phyloP scores from a whole-genome alignment of 2,329 filamentous ascomycete species.

The Mollisia scopiformis region DNA sequence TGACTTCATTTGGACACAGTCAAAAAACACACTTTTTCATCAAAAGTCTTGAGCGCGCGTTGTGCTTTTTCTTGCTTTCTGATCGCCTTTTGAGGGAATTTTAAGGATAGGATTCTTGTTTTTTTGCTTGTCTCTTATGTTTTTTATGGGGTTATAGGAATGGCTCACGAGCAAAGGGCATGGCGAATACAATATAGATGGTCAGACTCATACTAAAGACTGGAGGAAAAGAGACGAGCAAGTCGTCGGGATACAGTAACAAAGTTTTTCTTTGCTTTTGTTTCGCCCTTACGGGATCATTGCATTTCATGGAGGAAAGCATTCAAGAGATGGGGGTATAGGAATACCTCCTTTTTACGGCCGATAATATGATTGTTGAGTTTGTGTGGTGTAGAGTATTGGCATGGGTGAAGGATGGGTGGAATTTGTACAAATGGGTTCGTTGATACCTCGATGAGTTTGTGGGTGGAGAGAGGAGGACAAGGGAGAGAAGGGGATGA shows the following conservation, averaged over 20 bases:
- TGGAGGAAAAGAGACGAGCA: slow-evolving; percentile 5
- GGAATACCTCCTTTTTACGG: slow-evolving; percentile 6
- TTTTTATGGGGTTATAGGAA: slow-evolving; percentile 1
- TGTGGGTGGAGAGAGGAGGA: neutral
- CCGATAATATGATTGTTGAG: slow-evolving; percentile 11
- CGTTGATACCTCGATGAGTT: neutral
- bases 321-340: neutral
- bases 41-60: neutral
- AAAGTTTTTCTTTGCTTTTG: neutral
- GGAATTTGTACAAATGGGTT: slow-evolving; percentile 12
- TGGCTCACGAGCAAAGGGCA: neutral
- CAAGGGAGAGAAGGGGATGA: neutral
- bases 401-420: neutral
- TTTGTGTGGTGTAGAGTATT: slow-evolving; percentile 1
- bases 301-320: neutral
- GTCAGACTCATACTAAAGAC: slow-evolving; percentile 9
- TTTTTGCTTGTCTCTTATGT: neutral
- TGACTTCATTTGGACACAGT: slow-evolving; percentile 16
- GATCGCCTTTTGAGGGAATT: neutral
- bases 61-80: neutral
- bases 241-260: neutral
- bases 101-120: neutral
- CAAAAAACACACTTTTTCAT: neutral
- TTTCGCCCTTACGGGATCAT: neutral
- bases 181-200: slow-evolving; percentile 11